Evolutionary conservation across 768 basidiomycete genomes (phyloP).

Genomic region (Gymnopilus junonius): DNA sequence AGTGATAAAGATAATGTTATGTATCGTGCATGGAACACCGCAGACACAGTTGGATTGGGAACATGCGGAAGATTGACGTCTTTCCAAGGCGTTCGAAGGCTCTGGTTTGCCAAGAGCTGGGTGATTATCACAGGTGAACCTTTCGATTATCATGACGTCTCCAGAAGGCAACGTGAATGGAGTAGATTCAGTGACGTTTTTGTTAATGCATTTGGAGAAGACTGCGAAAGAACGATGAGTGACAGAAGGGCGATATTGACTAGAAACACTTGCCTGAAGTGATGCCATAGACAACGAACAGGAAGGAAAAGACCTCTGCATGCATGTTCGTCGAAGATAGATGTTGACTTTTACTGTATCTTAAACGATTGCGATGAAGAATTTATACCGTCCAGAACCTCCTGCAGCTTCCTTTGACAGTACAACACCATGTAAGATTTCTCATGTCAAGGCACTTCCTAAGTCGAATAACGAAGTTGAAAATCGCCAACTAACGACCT

Average conservation of each 20-base stretch:
- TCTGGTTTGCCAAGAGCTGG: neutral
- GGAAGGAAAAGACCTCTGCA: neutral
- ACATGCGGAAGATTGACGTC: slow-evolving; percentile 4
- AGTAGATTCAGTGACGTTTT: slow-evolving; percentile 5
- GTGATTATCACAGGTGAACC: slow-evolving; percentile 7
- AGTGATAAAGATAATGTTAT: neutral
- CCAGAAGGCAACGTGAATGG: slow-evolving; percentile 7
- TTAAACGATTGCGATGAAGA: too few species aligned
- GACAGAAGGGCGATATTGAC: neutral
- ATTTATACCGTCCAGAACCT: too few species aligned
- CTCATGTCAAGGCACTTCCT: too few species aligned
- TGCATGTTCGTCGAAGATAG: too few species aligned
- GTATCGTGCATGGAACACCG: slow-evolving; percentile 4
- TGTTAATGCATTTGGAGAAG: slow-evolving; percentile 1
- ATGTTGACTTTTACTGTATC: too few species aligned
- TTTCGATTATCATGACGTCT: slow-evolving; percentile 5
- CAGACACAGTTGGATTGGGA: slow-evolving; percentile 6
- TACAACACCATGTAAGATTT: too few species aligned
- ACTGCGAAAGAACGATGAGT: neutral
- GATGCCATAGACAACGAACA: neutral
- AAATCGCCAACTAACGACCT: too few species aligned
- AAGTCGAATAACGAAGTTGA: too few species aligned
- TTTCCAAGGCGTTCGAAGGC: neutral
- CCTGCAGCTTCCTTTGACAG: too few species aligned
- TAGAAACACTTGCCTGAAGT: neutral